These are phyloP conservation scores for Ulmus americana DNA, from an alignment of 331 rosid genomes.

Conservation along the genomic window DNA sequence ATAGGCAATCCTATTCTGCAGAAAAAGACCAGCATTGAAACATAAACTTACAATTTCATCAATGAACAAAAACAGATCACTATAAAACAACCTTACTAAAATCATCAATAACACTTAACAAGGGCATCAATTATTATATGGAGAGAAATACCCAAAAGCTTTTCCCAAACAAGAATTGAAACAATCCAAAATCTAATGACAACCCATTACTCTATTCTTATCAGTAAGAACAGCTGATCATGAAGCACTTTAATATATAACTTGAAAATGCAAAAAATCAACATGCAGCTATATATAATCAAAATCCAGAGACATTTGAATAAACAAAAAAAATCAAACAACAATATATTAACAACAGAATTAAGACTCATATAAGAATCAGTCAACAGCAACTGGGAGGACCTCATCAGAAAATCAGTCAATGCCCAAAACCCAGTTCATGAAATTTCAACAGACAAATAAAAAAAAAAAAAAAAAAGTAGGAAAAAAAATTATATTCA, in stretches of 20 bases:
- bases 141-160: not conserved
- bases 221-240: not conserved
- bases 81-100: not conserved
- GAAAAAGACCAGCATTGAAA: constrained; percentile 5
- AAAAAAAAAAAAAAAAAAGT: constrained; percentile 6
- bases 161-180: not conserved
- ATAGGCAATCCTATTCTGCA: constrained; percentile 6
- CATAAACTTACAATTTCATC: not conserved
- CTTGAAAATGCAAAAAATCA: not conserved
- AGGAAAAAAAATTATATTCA: not conserved
- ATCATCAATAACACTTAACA: not conserved
- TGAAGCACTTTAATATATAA: not conserved
- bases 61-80: not conserved
- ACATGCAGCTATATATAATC: constrained; percentile 6
- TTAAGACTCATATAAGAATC: not conserved
- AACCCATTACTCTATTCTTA: not conserved
- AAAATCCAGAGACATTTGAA: not conserved
- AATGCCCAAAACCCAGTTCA: constrained; percentile 14
- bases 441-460: not conserved
- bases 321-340: not conserved
- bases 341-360: not conserved
- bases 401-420: not conserved
- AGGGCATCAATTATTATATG: not conserved
- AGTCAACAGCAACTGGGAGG: not conserved
- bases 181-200: not conserved